phyloP scores from a whole-genome alignment of 1,284 basidiomycete species.

The Hortiboletus rubellus region DNA sequence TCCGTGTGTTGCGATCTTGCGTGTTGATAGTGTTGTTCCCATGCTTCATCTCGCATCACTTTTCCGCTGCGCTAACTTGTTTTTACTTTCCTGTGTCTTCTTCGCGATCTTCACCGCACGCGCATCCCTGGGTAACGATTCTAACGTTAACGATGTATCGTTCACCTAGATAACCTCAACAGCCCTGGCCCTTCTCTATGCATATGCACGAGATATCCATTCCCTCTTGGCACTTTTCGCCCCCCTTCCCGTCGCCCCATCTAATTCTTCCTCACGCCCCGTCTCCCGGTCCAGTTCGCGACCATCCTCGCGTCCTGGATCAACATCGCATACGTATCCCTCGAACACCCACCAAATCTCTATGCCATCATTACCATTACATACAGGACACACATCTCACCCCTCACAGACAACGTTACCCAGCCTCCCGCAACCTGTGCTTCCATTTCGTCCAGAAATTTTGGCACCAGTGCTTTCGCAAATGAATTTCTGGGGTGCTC shows the following conservation, averaged over 20 bases:
- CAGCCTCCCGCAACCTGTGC: neutral
- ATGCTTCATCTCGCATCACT: neutral
- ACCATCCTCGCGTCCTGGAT: conserved; percentile 26
- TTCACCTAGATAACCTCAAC: conserved; percentile 31
- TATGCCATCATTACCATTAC: conserved; percentile 5
- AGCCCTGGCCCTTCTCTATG: conserved; percentile 33
- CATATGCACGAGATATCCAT: conserved; percentile 23
- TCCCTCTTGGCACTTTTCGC: conserved; percentile 26
- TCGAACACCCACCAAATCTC: conserved; percentile 6
- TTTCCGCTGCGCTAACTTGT: neutral
- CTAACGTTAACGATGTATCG: conserved; percentile 13
- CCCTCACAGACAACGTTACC: conserved; percentile 2
- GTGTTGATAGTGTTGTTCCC: neutral
- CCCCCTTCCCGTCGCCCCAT: conserved; percentile 2
- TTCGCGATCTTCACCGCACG: neutral
- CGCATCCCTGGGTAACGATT: neutral
- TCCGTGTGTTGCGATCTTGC: neutral
- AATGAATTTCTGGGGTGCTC: conserved; percentile 40
- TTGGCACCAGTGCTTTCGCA: conserved; percentile 84
- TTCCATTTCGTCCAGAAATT: conserved; percentile 45
- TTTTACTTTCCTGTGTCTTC: neutral
- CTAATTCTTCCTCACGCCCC: conserved; percentile 18
- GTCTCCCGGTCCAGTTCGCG: conserved; percentile 25
- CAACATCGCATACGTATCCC: conserved; percentile 12
- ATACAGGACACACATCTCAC: conserved; percentile 10